Conservation (phyloP, 1,284 basidiomycete species). For the Pisolithus thermaeus region DNA sequence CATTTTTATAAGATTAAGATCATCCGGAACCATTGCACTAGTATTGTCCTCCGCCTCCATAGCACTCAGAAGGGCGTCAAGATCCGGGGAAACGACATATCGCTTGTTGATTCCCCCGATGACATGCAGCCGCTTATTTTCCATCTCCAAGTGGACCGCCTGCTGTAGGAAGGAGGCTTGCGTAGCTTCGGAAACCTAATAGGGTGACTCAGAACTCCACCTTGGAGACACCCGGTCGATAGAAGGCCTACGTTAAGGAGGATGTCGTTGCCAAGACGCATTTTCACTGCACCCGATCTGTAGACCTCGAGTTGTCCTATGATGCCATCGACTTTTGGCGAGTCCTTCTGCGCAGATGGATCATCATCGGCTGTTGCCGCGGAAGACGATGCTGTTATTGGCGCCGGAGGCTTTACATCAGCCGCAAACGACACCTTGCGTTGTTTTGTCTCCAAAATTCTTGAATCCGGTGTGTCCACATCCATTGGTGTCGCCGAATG, state of each 20-base stretch:
- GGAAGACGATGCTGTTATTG: constrained; percentile 16
- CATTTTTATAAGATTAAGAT: constrained; percentile 53
- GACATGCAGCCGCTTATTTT: constrained; percentile 56
- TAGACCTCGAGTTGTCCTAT: constrained; percentile 83
- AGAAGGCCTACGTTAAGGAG: constrained; percentile 65
- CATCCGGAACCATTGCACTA: constrained; percentile 33
- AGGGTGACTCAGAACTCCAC: constrained; percentile 5
- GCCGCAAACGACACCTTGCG: constrained; percentile 59
- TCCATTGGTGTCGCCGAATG: constrained; percentile 22
- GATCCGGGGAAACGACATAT: constrained; percentile 82
- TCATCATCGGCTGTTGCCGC: constrained; percentile 20
- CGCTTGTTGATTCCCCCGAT: constrained; percentile 84
- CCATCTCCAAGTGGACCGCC: constrained; percentile 68
- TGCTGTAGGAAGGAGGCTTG: constrained; percentile 89
- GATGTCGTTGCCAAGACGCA: constrained; percentile 75
- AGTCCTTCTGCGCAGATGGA: constrained; percentile 28
- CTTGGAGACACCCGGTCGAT: constrained; percentile 2
- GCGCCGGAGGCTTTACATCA: constrained; percentile 44
- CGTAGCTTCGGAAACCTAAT: constrained; percentile 76
- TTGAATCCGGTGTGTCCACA: constrained; percentile 20
- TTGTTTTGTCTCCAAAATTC: constrained; percentile 24
- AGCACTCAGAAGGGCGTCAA: constrained; percentile 71
- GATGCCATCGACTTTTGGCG: constrained; percentile 59
- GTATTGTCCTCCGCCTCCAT: constrained; percentile 52
- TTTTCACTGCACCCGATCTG: constrained; percentile 80